Evolutionary conservation across 495 filamentous ascomycete species (phyloP).

Genomic region (Penicillium angulare): DNA sequence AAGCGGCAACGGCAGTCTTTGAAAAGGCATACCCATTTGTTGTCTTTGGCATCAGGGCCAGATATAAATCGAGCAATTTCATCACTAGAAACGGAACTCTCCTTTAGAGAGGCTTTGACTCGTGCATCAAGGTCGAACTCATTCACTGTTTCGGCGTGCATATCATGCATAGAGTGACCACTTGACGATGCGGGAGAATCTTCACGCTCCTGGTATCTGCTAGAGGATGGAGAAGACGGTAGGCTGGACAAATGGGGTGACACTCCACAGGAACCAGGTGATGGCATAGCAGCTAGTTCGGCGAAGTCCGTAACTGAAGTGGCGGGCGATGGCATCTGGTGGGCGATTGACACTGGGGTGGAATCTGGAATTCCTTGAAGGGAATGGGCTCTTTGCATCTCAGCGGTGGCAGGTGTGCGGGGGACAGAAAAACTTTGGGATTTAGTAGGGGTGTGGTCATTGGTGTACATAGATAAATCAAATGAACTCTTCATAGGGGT

Average conservation of each 20-base stretch:
- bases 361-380: conserved; percentile 41
- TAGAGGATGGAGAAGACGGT: conserved; percentile 27
- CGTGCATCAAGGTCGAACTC: conserved; percentile 48
- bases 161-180: conserved; percentile 31
- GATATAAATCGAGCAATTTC: conserved; percentile 84
- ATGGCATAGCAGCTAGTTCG: conserved; percentile 46
- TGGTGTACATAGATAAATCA: conserved; percentile 37
- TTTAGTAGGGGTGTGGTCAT: conserved; percentile 35
- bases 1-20: conserved; percentile 81
- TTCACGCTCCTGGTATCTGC: conserved; percentile 6
- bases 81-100: conserved; percentile 81
- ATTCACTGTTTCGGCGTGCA: conserved; percentile 38
- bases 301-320: conserved; percentile 47
- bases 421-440: conserved; percentile 33
- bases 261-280: conserved; percentile 26
- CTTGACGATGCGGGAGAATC: conserved; percentile 25
- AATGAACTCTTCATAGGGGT: conserved; percentile 46
- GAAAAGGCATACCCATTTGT: conserved; percentile 83
- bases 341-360: conserved; percentile 33
- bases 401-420: conserved; percentile 33
- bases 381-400: conserved; percentile 50
- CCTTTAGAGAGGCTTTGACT: conserved; percentile 52
- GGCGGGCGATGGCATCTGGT: conserved; percentile 51
- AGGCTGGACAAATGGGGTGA: conserved; percentile 30
- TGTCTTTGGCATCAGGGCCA: conserved; percentile 68